These are phyloP conservation scores for Ophiostoma quercus DNA, from an alignment of 2,329 filamentous ascomycete species.

Conservation along the genomic window DNA sequence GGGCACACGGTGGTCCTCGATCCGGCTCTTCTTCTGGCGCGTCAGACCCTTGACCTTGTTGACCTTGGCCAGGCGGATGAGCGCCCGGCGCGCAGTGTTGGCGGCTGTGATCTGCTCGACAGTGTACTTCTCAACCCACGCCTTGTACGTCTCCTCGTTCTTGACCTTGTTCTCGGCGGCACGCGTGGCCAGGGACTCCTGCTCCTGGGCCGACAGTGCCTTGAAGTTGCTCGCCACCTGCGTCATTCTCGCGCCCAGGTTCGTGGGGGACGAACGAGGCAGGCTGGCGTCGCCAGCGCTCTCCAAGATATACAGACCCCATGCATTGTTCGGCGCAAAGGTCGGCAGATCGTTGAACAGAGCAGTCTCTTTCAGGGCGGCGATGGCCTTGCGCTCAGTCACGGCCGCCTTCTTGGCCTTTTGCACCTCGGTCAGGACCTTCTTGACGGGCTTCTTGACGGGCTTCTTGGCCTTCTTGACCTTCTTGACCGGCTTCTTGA, in stretches of 20 bases:
- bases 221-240: constrained; percentile 37
- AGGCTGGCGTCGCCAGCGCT: constrained; percentile 19
- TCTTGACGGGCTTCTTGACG: constrained; percentile 29
- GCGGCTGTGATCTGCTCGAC: constrained; percentile 41
- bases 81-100: constrained; percentile 43
- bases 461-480: constrained; percentile 28
- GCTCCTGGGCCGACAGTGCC: constrained; percentile 38
- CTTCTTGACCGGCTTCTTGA: constrained; percentile 26
- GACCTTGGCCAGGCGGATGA: constrained; percentile 36
- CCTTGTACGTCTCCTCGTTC: constrained; percentile 40
- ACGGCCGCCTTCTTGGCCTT: constrained; percentile 28
- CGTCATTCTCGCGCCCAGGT: constrained; percentile 28
- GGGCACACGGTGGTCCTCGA: constrained; percentile 48
- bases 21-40: constrained; percentile 30
- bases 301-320: constrained; percentile 38
- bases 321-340: constrained; percentile 33
- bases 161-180: constrained; percentile 38
- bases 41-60: constrained; percentile 24
- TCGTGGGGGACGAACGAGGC: constrained; percentile 21
- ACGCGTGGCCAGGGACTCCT: constrained; percentile 37
- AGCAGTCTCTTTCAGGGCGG: constrained; percentile 39
- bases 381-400: constrained; percentile 27
- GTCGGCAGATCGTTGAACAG: constrained; percentile 39
- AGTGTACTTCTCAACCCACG: constrained; percentile 46
- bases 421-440: constrained; percentile 36